phyloP scores from a whole-genome alignment of 108 stramenopile genomes.

The Mediolabrus comicus region DNA sequence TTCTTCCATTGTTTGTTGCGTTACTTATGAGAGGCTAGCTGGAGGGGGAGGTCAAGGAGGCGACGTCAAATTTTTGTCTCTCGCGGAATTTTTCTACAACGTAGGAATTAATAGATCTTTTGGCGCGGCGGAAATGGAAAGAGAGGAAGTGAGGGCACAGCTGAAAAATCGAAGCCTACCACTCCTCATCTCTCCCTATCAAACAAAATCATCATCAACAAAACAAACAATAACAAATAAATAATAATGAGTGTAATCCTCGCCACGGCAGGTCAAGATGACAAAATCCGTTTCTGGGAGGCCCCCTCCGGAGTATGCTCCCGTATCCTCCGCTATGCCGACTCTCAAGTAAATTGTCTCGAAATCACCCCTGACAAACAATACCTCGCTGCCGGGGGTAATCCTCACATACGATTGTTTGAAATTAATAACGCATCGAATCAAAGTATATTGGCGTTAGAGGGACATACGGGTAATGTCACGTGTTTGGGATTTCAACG shows the following conservation, averaged over 20 bases:
- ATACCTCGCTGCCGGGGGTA: constrained; percentile 94
- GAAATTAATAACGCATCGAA: constrained; percentile 69
- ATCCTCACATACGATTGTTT: constrained; percentile 92
- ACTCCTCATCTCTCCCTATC: too few relatives aligned
- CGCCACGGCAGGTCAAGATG: constrained; percentile 96
- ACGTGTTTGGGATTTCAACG: constrained; percentile 96
- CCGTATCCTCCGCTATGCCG: constrained; percentile 87
- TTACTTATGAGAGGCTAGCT: too few relatives aligned
- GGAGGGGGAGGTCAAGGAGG: too few relatives aligned
- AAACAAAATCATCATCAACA: too few relatives aligned
- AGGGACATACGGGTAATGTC: constrained; percentile 89
- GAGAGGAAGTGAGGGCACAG: too few relatives aligned
- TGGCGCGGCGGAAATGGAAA: too few relatives aligned
- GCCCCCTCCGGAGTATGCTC: constrained; percentile 90
- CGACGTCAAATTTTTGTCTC: too few relatives aligned
- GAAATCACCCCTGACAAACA: constrained; percentile 97
- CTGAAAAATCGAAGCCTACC: too few relatives aligned
- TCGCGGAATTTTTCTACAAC: too few relatives aligned
- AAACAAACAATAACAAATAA: too few relatives aligned
- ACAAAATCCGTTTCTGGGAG: constrained; percentile 99
- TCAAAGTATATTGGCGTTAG: constrained; percentile 71
- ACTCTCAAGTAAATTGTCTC: constrained; percentile 94
- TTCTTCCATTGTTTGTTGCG: too few relatives aligned
- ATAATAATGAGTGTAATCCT: constrained; percentile 97
- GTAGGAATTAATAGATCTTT: too few relatives aligned